Conservation (phyloP, 805 yeast species). For the Blastobotrys parvus region DNA sequence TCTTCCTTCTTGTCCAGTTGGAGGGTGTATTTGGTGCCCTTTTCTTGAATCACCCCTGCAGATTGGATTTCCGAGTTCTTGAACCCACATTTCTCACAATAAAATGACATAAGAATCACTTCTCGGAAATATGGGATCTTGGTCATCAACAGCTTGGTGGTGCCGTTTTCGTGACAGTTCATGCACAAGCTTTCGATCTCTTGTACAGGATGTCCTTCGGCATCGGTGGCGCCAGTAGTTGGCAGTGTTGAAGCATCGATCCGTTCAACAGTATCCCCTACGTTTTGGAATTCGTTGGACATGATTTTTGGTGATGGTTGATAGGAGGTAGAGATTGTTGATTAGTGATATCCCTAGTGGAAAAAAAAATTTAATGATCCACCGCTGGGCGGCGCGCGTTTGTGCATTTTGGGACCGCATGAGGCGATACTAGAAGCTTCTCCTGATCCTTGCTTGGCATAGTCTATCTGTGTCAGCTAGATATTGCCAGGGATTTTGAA, state of each 20-base stretch:
- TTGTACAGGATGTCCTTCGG: conserved; percentile 89
- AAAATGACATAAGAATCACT: conserved; percentile 87
- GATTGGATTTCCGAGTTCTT: conserved; percentile 91
- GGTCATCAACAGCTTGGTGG: conserved; percentile 75
- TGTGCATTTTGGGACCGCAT: too few relatives aligned
- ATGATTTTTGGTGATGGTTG: background rate
- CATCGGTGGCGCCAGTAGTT: conserved; percentile 71
- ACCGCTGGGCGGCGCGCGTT: too few relatives aligned
- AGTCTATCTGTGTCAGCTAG: too few relatives aligned
- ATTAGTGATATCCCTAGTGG: background rate
- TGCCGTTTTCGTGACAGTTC: conserved; percentile 86
- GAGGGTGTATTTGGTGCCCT: conserved; percentile 68
- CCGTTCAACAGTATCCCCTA: conserved; percentile 49
- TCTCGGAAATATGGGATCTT: conserved; percentile 88
- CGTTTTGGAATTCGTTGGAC: conserved; percentile 19
- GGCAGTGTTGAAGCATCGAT: conserved; percentile 33
- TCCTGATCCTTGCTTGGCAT: too few relatives aligned
- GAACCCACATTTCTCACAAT: conserved; percentile 90
- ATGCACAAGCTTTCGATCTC: conserved; percentile 92
- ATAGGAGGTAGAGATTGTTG: too few relatives aligned
- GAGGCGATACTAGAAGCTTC: too few relatives aligned
- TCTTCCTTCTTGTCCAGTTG: conserved; percentile 63
- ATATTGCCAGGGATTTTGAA: too few relatives aligned
- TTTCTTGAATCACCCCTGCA: conserved; percentile 86
- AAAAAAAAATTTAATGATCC: too few relatives aligned